Percentiles rank a stretch among this genome's conserved stretches.
These are phyloP conservation scores for Leishmania amazonensis DNA, from an alignment of 208 protist species.

Conservation along the genomic window DNA sequence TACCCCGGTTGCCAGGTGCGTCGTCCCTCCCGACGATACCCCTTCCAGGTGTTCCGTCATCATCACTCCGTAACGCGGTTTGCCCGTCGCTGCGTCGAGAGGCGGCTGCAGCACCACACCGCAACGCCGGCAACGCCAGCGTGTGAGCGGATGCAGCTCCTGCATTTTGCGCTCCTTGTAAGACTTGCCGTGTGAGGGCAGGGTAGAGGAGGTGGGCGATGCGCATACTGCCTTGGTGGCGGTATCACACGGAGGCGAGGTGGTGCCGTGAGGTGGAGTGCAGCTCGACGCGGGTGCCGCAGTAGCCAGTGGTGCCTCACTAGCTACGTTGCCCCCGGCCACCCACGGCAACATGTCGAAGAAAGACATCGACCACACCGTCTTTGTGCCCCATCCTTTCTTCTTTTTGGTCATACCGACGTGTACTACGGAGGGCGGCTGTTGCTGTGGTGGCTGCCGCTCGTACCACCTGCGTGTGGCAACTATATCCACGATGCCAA, in stretches of 20 bases:
- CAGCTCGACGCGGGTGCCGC: background rate
- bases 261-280: background rate
- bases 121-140: conserved; percentile 55
- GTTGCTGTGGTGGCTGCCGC: background rate
- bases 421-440: background rate
- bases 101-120: conserved; percentile 31
- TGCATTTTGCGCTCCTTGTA: conserved; percentile 25
- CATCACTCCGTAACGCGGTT: conserved; percentile 35
- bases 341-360: conserved; percentile 36
- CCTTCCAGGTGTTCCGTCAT: conserved; percentile 57
- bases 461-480: background rate
- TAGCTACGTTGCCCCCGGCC: background rate
- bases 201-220: background rate
- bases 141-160: conserved; percentile 25
- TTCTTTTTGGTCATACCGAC: conserved; percentile 1
- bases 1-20: conserved; percentile 27
- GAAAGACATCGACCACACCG: conserved; percentile 55
- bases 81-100: conserved; percentile 37
- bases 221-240: background rate
- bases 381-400: conserved; percentile 46
- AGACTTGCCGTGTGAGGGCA: background rate
- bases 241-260: background rate
- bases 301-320: background rate
- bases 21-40: conserved; percentile 21
- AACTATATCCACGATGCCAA: background rate